Percentiles rank a stretch among this genome's conserved stretches.
These are phyloP conservation scores for Brasenia schreberi DNA, from an alignment of 164 flowering plant genomes.

Conservation along the genomic window DNA sequence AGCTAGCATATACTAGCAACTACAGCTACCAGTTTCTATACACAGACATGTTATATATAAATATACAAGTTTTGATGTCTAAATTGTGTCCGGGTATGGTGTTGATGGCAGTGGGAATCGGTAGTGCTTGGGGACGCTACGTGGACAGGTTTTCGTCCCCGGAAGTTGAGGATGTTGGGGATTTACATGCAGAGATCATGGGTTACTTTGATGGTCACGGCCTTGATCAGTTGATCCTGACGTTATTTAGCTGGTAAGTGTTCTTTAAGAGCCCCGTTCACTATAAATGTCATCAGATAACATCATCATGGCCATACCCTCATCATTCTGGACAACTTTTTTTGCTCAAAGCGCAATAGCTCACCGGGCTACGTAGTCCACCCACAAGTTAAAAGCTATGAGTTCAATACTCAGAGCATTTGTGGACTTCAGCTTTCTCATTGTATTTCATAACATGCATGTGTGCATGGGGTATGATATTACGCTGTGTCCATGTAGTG, in stretches of 20 bases:
- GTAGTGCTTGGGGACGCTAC: conserved; percentile 40
- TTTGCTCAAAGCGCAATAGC: neutral
- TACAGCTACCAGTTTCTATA: too few relatives aligned
- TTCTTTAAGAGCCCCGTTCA: conserved; percentile 12
- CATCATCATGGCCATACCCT: neutral
- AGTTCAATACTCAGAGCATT: too few relatives aligned
- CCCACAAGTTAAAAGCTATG: too few relatives aligned
- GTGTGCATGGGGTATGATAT: too few relatives aligned
- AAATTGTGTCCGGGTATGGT: too few relatives aligned
- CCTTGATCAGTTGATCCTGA: conserved; percentile 12
- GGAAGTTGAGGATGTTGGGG: conserved; percentile 32
- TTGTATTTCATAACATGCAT: too few relatives aligned
- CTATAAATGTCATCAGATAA: neutral
- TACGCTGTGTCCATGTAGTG: too few relatives aligned
- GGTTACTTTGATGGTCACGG: conserved; percentile 21
- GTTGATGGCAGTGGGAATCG: conserved; percentile 37
- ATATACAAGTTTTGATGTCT: too few relatives aligned
- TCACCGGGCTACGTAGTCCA: neutral
- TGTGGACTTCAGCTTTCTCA: too few relatives aligned
- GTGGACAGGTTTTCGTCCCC: conserved; percentile 45
- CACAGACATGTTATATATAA: too few relatives aligned
- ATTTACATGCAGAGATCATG: conserved; percentile 42
- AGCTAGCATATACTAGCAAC: too few relatives aligned
- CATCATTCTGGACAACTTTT: too few relatives aligned
- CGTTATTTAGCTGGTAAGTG: conserved; percentile 15